Evolutionary conservation across 768 basidiomycete genomes (phyloP).

Genomic region (Psilocybe cyanescens): DNA sequence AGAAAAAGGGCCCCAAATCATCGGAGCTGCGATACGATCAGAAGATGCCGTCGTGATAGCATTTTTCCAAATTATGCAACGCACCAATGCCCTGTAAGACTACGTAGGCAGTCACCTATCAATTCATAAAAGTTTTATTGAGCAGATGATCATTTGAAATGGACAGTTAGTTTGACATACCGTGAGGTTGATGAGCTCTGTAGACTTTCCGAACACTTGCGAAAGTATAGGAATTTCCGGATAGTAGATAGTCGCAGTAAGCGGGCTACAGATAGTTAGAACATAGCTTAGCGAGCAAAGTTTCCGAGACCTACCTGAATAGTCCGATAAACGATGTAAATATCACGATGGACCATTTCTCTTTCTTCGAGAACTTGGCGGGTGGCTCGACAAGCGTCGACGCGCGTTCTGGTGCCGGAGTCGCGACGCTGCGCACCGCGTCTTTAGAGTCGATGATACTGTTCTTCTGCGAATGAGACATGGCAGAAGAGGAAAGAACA

Average conservation of each 20-base stretch:
- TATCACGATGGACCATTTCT: slow-evolving; percentile 73
- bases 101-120: slow-evolving; percentile 72
- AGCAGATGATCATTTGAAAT: too few species aligned
- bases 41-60: neutral
- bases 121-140: neutral
- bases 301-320: slow-evolving; percentile 55
- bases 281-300: neutral
- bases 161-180: slow-evolving; percentile 33
- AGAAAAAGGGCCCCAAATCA: slow-evolving; percentile 74
- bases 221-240: slow-evolving; percentile 79
- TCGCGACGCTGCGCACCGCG: neutral
- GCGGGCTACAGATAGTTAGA: slow-evolving; percentile 45
- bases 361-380: slow-evolving; percentile 42
- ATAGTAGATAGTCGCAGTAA: slow-evolving; percentile 80
- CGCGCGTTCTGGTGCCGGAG: neutral
- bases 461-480: slow-evolving; percentile 8
- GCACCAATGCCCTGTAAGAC: slow-evolving; percentile 65
- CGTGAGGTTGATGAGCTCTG: slow-evolving; percentile 78
- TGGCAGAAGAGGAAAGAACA: slow-evolving; percentile 8
- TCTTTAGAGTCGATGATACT: slow-evolving; percentile 3
- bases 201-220: slow-evolving; percentile 62
- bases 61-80: slow-evolving; percentile 15
- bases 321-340: slow-evolving; percentile 59
- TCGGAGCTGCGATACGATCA: slow-evolving; percentile 46
- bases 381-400: neutral